These are phyloP conservation scores for Mycosphaerelloides madeirae DNA, from an alignment of 2,329 filamentous ascomycete species.

Conservation along the genomic window DNA sequence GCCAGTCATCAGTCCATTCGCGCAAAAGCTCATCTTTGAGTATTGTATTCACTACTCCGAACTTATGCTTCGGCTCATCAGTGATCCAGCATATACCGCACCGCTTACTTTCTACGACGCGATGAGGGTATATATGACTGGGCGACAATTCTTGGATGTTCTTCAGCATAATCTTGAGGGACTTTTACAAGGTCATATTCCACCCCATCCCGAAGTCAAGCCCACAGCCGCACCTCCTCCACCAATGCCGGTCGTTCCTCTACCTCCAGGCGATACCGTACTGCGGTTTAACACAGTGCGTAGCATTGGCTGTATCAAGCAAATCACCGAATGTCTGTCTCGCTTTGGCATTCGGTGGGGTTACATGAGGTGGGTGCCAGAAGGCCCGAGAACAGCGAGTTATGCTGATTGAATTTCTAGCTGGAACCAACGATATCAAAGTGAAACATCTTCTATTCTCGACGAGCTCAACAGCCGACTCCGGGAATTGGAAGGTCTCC, in stretches of 20 bases:
- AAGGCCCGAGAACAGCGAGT: background rate
- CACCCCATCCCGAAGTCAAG: constrained; percentile 38
- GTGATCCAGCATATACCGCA: constrained; percentile 54
- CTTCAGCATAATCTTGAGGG: constrained; percentile 51
- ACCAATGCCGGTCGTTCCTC: constrained; percentile 29
- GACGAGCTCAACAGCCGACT: constrained; percentile 39
- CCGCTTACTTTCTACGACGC: constrained; percentile 86
- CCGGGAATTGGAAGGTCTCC: constrained; percentile 28
- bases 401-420: constrained; percentile 17
- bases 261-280: constrained; percentile 27
- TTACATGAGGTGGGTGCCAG: constrained; percentile 36
- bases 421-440: constrained; percentile 47
- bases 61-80: constrained; percentile 64
- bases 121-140: constrained; percentile 71
- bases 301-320: constrained; percentile 45
- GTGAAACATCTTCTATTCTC: constrained; percentile 39
- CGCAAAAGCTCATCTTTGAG: constrained; percentile 45
- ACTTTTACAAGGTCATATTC: constrained; percentile 37
- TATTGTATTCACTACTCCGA: constrained; percentile 51
- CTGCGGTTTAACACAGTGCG: constrained; percentile 34
- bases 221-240: constrained; percentile 34
- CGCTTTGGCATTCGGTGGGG: constrained; percentile 46
- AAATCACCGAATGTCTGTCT: constrained; percentile 44
- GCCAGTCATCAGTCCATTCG: constrained; percentile 69
- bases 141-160: constrained; percentile 53